Base-by-base conservation (phyloP, 805 yeast species). In the Cyberlindnera lachancei region DNA sequence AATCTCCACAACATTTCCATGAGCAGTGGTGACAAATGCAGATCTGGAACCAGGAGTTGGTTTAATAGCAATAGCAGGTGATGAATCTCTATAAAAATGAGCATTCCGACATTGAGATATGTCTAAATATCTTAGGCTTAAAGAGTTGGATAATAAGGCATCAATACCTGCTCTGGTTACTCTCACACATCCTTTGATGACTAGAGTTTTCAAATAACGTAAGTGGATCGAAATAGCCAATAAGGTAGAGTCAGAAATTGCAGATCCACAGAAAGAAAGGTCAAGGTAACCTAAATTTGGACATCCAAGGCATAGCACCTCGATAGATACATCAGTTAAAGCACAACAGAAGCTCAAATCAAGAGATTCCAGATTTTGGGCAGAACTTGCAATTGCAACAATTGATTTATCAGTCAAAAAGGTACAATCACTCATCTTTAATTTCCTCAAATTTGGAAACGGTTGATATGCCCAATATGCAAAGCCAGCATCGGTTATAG, bases 81-180 rank as follows among this genome's bases (percentile, higher is more conserved):
- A 58, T n/a, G 68, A 61, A 11, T 79, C 81, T 14, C 77, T 77
- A 46, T 73, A 78, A 24, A 64, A 59, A 49, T 77, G 76, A 2
- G 76, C 81, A 44, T 79, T 75, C 32, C 77, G 73, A 56, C 92
- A 82, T 54, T 81, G 90, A 9, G 84, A 70, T 14, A 81, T 64
- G 46, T 79, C 74, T 42, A 82, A 56, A 37, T 61, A 61, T 34
- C 56, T 61, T 41, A 82, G 58, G 3, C 70, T 66, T 13, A 66
- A 58, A 29, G 74, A 68, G 24, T 79, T 78, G 25, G 75, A 65
- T 18, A 79, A 53, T 18, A 82, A 48, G 14, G 79, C 70, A 56
- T 81, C 86, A 18, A 81, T 75, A 12, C 92, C 90, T 8, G 81
- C 81, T 45, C 85, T 61, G 2, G 90, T 82, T 7, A 79, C 88